Percentiles rank a stretch among this genome's conserved stretches.
These are phyloP conservation scores for Eustoma russellianum DNA, from an alignment of 257 asterid species.

Conservation along the genomic window DNA sequence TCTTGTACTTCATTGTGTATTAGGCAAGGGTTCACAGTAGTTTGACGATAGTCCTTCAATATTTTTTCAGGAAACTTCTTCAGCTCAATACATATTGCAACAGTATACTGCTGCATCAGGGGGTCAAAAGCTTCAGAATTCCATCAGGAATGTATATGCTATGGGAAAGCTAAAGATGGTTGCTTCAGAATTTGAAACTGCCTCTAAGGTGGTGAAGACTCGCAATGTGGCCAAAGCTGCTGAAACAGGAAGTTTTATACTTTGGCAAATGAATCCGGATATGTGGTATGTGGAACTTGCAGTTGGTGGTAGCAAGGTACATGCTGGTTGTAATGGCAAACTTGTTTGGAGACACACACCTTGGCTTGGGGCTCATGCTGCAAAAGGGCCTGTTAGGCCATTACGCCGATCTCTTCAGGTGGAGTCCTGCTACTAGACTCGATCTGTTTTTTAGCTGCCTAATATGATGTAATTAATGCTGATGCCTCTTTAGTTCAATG, in stretches of 20 bases:
- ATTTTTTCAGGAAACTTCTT: conserved; percentile 58
- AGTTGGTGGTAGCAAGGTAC: conserved; percentile 90
- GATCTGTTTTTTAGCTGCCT: not conserved
- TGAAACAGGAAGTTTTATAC: conserved; percentile 77
- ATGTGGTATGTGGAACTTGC: conserved; percentile 97
- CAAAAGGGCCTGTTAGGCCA: conserved; percentile 86
- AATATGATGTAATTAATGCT: not conserved
- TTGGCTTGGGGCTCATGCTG: conserved; percentile 95
- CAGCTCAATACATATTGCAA: conserved; percentile 85
- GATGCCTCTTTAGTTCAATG: no score
- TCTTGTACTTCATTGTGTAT: no score
- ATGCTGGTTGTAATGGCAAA: conserved; percentile 96
- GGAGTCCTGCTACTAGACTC: not conserved
- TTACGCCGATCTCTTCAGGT: conserved; percentile 95
- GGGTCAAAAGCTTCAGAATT: conserved; percentile 58
- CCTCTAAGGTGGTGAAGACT: conserved; percentile 75
- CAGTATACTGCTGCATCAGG: conserved; percentile 91
- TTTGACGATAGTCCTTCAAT: not conserved
- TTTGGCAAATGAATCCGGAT: conserved; percentile 92
- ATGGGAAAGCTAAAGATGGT: conserved; percentile 90
- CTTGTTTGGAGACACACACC: conserved; percentile 96
- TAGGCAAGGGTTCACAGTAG: no score
- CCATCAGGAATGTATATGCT: conserved; percentile 70
- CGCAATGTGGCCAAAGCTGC: conserved; percentile 58
- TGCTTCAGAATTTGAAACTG: conserved; percentile 84